Conservation (phyloP, 169 alveolate species). For the Plasmodium adleri region DNA sequence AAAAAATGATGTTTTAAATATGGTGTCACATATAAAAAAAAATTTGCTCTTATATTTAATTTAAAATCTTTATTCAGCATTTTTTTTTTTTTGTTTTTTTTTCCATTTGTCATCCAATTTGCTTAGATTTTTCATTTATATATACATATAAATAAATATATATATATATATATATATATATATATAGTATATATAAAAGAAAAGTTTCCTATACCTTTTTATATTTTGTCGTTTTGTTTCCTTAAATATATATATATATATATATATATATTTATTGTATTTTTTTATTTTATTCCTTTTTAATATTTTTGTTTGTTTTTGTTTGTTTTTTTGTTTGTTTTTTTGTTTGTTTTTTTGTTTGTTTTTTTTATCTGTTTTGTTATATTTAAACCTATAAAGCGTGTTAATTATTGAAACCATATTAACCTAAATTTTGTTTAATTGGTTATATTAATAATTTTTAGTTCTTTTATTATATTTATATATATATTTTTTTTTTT, state of each 20-base stretch:
- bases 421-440: slow-evolving; percentile 13
- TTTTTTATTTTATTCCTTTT: not conserved
- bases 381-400: slow-evolving; percentile 3
- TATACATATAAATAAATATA: too few relatives aligned
- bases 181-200: not conserved
- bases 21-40: too few relatives aligned
- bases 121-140: too few relatives aligned
- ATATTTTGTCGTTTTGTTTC: not conserved
- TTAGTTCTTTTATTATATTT: slow-evolving; percentile 1
- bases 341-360: slow-evolving; percentile 25
- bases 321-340: slow-evolving; percentile 15
- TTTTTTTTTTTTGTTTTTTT: too few relatives aligned
- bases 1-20: not conserved
- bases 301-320: slow-evolving; percentile 6
- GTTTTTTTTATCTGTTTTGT: slow-evolving; percentile 1
- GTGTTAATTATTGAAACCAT: not conserved
- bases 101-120: too few relatives aligned
- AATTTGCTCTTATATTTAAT: too few relatives aligned
- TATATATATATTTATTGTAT: not conserved
- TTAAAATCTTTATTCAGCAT: too few relatives aligned
- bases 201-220: not conserved
- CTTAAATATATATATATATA: too few relatives aligned
- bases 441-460: slow-evolving; percentile 4
- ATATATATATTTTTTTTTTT: not conserved
- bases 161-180: too few relatives aligned